A percentile compares a stretch with the other conserved stretches of the same genome.
Conservation (phyloP, 495 filamentous ascomycete genomes). For the Clavariopsis aquatica region DNA sequence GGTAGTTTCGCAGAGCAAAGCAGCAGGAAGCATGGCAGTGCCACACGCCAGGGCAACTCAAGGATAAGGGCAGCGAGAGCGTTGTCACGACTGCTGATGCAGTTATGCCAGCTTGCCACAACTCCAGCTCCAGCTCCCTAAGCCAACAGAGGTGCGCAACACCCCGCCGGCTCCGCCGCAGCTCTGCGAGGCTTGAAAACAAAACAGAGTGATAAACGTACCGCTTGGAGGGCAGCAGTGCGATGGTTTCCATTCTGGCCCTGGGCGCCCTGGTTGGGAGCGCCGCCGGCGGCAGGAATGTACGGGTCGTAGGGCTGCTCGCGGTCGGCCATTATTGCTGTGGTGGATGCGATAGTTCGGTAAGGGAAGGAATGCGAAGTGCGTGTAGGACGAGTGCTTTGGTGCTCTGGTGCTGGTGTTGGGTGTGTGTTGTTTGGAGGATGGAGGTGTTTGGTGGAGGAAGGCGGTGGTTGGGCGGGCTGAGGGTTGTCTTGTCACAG, state of each 20-base stretch:
- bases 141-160: neutral
- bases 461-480: slow-evolving; percentile 17
- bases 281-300: slow-evolving; percentile 66
- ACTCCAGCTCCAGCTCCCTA: neutral
- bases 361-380: neutral
- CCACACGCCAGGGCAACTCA: neutral
- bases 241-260: slow-evolving; percentile 61
- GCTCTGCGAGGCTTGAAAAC: slow-evolving; percentile 1
- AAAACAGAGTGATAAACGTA: slow-evolving; percentile 53
- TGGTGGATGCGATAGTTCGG: slow-evolving; percentile 7
- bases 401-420: slow-evolving; percentile 10
- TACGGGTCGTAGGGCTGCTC: slow-evolving; percentile 89
- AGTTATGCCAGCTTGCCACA: slow-evolving; percentile 10
- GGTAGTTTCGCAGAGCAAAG: neutral
- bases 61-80: neutral
- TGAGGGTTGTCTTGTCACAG: slow-evolving; percentile 28
- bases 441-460: slow-evolving; percentile 2
- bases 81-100: neutral
- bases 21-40: neutral
- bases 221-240: slow-evolving; percentile 75
- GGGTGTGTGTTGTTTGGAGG: slow-evolving; percentile 11
- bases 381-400: slow-evolving; percentile 1
- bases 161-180: neutral
- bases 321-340: slow-evolving; percentile 61
- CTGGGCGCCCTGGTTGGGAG: slow-evolving; percentile 50